phyloP scores from a whole-genome alignment of 192 early-diverging fungal species.

The Diversispora eburnea region DNA sequence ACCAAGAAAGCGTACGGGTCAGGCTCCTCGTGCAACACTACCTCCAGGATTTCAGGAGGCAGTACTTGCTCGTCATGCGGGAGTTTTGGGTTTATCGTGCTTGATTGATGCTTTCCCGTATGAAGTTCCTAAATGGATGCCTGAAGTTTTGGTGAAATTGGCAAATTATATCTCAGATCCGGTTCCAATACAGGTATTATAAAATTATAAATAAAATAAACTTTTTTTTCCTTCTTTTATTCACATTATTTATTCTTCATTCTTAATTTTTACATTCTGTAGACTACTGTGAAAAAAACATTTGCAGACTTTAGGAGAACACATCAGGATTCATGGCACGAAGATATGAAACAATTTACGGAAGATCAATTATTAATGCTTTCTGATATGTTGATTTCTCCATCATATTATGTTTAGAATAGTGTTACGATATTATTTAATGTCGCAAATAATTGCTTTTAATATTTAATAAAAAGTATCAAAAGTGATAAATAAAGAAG shows the following conservation, averaged over 20 bases:
- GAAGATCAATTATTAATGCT: conserved; percentile 74
- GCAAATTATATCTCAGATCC: conserved; percentile 78
- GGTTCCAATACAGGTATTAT: conserved; percentile 68
- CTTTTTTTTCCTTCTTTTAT: background rate
- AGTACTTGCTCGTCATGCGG: conserved; percentile 75
- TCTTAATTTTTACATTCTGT: background rate
- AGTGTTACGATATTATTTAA: too few relatives aligned
- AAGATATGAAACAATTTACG: conserved; percentile 74
- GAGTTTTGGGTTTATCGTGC: conserved; percentile 85
- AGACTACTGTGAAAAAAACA: conserved; percentile 76
- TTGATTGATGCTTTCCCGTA: conserved; percentile 92
- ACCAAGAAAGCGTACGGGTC: conserved; percentile 36
- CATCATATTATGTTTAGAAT: conserved; percentile 75
- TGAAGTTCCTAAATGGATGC: conserved; percentile 89
- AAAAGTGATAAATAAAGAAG: too few relatives aligned
- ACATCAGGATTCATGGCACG: conserved; percentile 94
- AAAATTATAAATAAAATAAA: background rate
- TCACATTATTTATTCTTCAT: conserved; percentile 3
- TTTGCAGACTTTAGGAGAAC: conserved; percentile 94
- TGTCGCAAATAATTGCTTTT: too few relatives aligned
- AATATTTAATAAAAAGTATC: too few relatives aligned
- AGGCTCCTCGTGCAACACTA: conserved; percentile 29
- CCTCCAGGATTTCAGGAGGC: conserved; percentile 52
- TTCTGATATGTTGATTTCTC: conserved; percentile 86
- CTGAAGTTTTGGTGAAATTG: conserved; percentile 73